Conservation (phyloP, 176 grass and related monocot species). For the Oropetium thomaeum region DNA sequence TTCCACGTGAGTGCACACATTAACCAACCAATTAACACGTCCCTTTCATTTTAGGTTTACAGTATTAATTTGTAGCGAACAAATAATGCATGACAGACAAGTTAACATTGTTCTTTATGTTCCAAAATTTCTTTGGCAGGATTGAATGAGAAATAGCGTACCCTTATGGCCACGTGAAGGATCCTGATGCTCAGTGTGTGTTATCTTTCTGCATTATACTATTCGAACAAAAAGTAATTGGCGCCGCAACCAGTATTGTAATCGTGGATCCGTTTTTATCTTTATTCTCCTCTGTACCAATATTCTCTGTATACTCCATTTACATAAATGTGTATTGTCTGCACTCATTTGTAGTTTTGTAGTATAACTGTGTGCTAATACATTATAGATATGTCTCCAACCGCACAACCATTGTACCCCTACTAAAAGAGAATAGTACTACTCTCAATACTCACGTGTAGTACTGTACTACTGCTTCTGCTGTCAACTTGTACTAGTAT, state of each 20-base stretch:
- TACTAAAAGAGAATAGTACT: no score
- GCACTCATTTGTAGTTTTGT: no score
- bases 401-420: no score
- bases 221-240: not conserved
- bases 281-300: not conserved
- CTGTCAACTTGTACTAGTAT: no score
- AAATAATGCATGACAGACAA: not conserved
- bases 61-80: not conserved
- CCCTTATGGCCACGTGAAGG: not conserved
- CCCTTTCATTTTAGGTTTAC: no score
- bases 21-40: no score
- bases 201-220: not conserved
- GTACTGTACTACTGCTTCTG: not conserved
- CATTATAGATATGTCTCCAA: no score
- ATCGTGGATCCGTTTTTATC: not conserved
- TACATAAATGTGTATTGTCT: no score
- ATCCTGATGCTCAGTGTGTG: not conserved
- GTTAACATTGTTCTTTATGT: not conserved
- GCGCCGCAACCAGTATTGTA: not conserved
- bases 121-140: not conserved
- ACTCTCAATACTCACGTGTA: no score
- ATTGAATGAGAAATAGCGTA: not conserved
- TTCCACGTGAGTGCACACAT: conserved; percentile 45
- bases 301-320: not conserved
- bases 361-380: no score